These are phyloP conservation scores for Tulasnella sp. DNA, from an alignment of 768 basidiomycete genomes.

Conservation along the genomic window DNA sequence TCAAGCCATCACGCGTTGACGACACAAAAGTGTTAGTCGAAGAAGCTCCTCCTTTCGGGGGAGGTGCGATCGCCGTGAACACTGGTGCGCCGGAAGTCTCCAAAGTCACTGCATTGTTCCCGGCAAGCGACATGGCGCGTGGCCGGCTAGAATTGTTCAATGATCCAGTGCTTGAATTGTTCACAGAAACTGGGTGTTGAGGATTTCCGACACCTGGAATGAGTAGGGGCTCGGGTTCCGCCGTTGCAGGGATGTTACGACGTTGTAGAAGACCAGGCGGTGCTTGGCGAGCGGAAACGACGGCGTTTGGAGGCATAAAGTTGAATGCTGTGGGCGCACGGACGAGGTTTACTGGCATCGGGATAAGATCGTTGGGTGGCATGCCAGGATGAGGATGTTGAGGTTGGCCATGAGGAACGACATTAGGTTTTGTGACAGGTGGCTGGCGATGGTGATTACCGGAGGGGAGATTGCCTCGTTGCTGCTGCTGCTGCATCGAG, in stretches of 20 bases:
- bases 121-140: constrained; percentile 7
- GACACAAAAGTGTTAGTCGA: too few species aligned
- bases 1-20: too few species aligned
- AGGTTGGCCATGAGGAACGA: too few species aligned
- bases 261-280: constrained; percentile 5
- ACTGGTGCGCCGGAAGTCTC: constrained; percentile 3
- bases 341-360: background rate
- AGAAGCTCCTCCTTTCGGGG: too few species aligned
- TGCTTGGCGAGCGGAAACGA: background rate
- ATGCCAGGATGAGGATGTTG: too few species aligned
- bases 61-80: background rate
- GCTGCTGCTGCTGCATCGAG: constrained; percentile 7
- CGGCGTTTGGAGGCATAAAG: background rate
- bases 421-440: background rate
- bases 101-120: background rate
- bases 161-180: background rate
- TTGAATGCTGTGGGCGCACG: background rate
- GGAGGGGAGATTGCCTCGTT: background rate
- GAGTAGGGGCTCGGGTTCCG: constrained; percentile 4
- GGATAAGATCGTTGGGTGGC: background rate
- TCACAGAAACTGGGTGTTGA: background rate
- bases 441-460: background rate
- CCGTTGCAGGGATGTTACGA: background rate
- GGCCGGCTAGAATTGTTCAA: background rate
- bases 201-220: too few species aligned